phyloP scores from a whole-genome alignment of 1,284 basidiomycete genomes.

The Stygiomarasmius scandens region DNA sequence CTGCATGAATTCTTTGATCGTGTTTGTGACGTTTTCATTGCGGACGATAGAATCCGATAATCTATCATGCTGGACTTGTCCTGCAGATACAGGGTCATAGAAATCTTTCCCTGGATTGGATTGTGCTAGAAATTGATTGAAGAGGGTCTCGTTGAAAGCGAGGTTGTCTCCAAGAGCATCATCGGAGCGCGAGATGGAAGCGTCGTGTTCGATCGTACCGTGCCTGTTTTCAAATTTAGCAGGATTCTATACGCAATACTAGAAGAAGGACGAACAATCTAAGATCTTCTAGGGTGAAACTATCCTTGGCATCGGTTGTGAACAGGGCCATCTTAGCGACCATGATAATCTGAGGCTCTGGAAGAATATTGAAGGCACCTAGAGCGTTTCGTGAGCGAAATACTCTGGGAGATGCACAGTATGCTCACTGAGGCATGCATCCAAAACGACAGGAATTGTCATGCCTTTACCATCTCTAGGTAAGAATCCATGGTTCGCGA shows the following conservation, averaged over 20 bases:
- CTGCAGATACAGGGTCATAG: conserved; percentile 16
- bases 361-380: conserved; percentile 2
- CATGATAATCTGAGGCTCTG: neutral
- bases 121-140: conserved; percentile 2
- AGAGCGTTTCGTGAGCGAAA: neutral
- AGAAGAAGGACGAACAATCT: neutral
- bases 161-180: conserved; percentile 16
- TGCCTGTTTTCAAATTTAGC: conserved; percentile 8
- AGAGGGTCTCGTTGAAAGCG: conserved; percentile 19
- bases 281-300: conserved; percentile 16
- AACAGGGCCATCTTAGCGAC: conserved; percentile 12
- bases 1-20: conserved; percentile 6
- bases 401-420: no score
- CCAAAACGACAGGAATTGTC: conserved; percentile 1
- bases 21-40: conserved; percentile 11
- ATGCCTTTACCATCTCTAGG: conserved; percentile 7
- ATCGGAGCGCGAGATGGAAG: conserved; percentile 17
- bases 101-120: conserved; percentile 13
- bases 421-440: conserved; percentile 8
- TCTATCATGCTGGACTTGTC: conserved; percentile 9
- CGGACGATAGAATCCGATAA: conserved; percentile 6
- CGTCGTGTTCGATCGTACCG: conserved; percentile 19
- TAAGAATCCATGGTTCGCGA: conserved; percentile 11
- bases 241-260: neutral
- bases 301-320: conserved; percentile 6